phyloP scores from a whole-genome alignment of 768 basidiomycete species.

The Cyclocybe aegerita region DNA sequence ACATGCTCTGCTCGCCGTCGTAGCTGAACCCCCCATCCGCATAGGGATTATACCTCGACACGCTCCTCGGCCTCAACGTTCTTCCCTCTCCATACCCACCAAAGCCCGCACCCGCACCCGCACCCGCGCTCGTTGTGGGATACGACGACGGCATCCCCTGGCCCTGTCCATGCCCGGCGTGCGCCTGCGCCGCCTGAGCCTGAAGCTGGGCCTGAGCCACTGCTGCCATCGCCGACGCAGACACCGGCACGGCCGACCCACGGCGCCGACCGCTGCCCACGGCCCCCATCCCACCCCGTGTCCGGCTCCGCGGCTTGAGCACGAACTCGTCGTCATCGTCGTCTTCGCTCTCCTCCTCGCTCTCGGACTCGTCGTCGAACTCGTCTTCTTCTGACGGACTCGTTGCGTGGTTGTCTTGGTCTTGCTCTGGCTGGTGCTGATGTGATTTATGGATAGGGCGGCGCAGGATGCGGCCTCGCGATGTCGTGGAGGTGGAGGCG shows the following conservation, averaged over 20 bases:
- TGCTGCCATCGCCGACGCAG: conserved; percentile 1
- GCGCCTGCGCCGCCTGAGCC: not conserved
- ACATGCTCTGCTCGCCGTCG: too few relatives aligned
- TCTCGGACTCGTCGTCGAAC: conserved; percentile 8
- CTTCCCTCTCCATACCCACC: conserved; percentile 15
- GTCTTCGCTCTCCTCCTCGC: conserved; percentile 21
- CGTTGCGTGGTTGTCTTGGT: too few relatives aligned
- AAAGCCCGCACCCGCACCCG: too few relatives aligned
- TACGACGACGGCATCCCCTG: conserved; percentile 2
- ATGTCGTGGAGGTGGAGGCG: too few relatives aligned
- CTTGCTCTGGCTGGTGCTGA: too few relatives aligned
- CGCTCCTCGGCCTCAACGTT: conserved; percentile 24
- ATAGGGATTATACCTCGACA: conserved; percentile 22
- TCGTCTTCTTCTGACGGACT: too few relatives aligned
- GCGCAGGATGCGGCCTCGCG: too few relatives aligned
- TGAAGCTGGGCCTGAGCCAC: not conserved
- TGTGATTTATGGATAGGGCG: too few relatives aligned
- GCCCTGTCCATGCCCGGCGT: not conserved
- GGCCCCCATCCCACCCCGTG: not conserved
- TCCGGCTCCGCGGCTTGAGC: conserved; percentile 16
- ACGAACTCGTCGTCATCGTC: conserved; percentile 31
- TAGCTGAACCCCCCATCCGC: too few relatives aligned
- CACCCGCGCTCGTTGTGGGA: not conserved
- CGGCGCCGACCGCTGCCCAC: conserved; percentile 4
- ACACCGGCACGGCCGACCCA: conserved; percentile 10